A percentile compares a stretch with the other conserved stretches of the same genome.
Conservation (phyloP, 2,329 filamentous ascomycete species). For the Lachnellula cervina region DNA sequence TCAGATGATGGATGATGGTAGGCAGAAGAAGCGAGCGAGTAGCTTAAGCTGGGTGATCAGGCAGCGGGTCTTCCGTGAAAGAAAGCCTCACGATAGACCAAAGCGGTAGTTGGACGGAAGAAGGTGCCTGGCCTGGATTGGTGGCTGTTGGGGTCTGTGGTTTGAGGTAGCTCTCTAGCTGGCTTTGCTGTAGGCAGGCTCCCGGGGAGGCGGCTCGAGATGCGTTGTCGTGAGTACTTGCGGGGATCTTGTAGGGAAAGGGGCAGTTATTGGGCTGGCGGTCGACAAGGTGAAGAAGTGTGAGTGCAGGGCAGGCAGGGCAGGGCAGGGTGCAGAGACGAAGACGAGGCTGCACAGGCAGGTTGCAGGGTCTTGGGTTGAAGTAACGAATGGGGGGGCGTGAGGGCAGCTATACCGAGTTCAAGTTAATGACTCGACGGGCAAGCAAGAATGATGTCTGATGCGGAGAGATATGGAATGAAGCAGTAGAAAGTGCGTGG, state of each 20-base stretch:
- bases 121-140: constrained; percentile 19
- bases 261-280: not conserved
- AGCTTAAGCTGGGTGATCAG: not conserved
- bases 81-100: constrained; percentile 1
- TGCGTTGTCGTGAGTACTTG: not conserved
- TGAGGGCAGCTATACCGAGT: constrained; percentile 17
- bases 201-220: constrained; percentile 16
- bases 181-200: constrained; percentile 14
- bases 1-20: not conserved
- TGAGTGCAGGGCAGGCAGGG: too few relatives aligned
- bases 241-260: not conserved
- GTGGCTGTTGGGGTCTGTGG: constrained; percentile 11
- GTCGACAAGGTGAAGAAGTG: constrained; percentile 5
- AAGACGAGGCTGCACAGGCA: constrained; percentile 15
- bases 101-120: constrained; percentile 6
- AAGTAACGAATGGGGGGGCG: constrained; percentile 10
- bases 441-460: not conserved
- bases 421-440: constrained; percentile 26
- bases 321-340: constrained; percentile 3
- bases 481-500: too few relatives aligned
- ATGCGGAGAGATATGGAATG: not conserved
- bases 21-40: constrained; percentile 1
- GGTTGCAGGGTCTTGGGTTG: not conserved
- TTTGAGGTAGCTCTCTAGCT: not conserved
- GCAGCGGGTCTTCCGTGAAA: constrained; percentile 6